These are phyloP conservation scores for Platanthera guangdongensis DNA, from an alignment of 106 monocot genomes.

Conservation along the genomic window DNA sequence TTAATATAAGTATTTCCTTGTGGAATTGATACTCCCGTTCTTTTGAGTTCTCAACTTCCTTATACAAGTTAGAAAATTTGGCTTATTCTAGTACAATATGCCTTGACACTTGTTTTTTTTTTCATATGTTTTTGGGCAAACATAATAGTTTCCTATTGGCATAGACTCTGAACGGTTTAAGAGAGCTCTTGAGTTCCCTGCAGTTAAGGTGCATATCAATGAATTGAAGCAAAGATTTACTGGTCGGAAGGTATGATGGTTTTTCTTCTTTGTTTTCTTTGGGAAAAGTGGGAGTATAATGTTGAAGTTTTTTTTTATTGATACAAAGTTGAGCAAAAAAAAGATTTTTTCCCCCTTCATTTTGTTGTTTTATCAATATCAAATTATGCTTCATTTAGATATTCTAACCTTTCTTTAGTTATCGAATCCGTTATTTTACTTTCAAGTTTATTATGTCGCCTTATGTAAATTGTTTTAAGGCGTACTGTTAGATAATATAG, in stretches of 20 bases:
- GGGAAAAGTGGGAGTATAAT: not conserved
- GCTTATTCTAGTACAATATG: not conserved
- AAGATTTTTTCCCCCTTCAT: not conserved
- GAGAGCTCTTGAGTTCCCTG: constrained; percentile 78
- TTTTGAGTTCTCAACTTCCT: not conserved
- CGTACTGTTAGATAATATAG: too few relatives aligned
- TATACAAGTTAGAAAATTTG: not conserved
- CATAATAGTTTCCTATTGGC: constrained; percentile 89
- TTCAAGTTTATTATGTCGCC: too few relatives aligned
- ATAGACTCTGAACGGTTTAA: constrained; percentile 90
- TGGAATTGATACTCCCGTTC: not conserved
- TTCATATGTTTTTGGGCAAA: not conserved
- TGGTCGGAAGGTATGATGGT: constrained; percentile 72
- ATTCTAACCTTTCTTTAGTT: too few relatives aligned
- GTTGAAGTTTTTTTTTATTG: not conserved
- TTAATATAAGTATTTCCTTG: not conserved
- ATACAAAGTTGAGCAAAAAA: not conserved
- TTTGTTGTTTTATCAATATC: too few relatives aligned
- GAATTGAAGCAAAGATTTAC: constrained; percentile 77
- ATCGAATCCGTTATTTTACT: too few relatives aligned
- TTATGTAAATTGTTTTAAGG: too few relatives aligned
- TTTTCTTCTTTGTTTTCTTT: not conserved
- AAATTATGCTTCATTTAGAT: too few relatives aligned
- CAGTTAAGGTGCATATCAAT: constrained; percentile 73
- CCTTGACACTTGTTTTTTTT: not conserved